A percentile compares a stretch with the other conserved stretches of the same genome.
Conservation (phyloP, 495 filamentous ascomycete genomes). For the Lophiotrema nucula region DNA sequence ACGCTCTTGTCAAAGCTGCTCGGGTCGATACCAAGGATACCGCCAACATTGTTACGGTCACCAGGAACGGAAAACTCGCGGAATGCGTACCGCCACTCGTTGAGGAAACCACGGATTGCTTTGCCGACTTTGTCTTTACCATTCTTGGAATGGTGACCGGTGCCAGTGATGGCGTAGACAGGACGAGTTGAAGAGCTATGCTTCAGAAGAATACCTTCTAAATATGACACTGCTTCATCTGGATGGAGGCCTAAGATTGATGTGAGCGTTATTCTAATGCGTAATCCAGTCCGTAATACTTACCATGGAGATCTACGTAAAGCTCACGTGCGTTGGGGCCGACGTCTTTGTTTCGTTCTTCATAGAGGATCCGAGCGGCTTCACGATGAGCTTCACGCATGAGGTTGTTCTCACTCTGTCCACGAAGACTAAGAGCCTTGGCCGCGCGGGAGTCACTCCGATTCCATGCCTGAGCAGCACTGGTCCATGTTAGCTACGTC, state of each 20-base stretch:
- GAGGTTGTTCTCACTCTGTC: conserved; percentile 91
- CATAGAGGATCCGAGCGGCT: conserved; percentile 87
- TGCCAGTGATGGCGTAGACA: conserved; percentile 93
- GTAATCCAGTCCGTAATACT: conserved; percentile 4
- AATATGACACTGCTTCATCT: conserved; percentile 93
- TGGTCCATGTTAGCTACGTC: conserved; percentile 38
- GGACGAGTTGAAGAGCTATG: conserved; percentile 60
- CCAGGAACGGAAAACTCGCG: conserved; percentile 95
- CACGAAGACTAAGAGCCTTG: conserved; percentile 88
- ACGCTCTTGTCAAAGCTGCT: conserved; percentile 67
- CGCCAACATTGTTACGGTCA: conserved; percentile 84
- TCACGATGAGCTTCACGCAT: conserved; percentile 98
- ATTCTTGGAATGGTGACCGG: conserved; percentile 96
- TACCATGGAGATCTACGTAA: conserved; percentile 88
- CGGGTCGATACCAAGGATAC: conserved; percentile 91
- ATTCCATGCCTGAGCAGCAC: conserved; percentile 99
- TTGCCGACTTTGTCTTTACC: conserved; percentile 99
- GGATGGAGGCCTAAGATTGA: conserved; percentile 67
- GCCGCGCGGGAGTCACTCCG: conserved; percentile 95
- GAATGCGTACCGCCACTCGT: conserved; percentile 94
- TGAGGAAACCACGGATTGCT: conserved; percentile 83
- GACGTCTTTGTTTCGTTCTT: conserved; percentile 83
- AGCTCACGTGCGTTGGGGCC: conserved; percentile 61
- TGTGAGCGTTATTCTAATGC: not conserved
- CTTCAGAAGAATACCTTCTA: conserved; percentile 81